Percentiles rank a stretch among this genome's conserved stretches.
Evolutionary conservation across 2,329 filamentous ascomycete genomes (phyloP).

Genomic region (Monilinia fructigena): DNA sequence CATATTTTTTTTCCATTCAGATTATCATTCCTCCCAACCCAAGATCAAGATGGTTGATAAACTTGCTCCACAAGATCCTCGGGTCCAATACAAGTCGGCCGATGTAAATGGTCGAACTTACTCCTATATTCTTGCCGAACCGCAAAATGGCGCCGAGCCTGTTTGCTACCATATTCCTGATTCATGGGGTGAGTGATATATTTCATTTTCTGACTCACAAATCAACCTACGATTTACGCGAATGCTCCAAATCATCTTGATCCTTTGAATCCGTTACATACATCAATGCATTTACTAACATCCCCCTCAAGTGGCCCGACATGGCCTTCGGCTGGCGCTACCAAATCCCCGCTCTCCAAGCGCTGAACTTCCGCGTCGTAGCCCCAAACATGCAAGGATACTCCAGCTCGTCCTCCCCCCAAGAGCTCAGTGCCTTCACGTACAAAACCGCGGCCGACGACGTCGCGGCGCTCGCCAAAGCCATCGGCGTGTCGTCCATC

Average conservation of each 20-base stretch:
- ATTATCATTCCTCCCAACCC: not conserved
- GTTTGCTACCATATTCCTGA: constrained; percentile 51
- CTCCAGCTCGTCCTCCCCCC: constrained; percentile 69
- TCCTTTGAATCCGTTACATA: not conserved
- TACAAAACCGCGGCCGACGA: constrained; percentile 72
- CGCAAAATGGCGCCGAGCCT: constrained; percentile 50
- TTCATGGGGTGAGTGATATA: constrained; percentile 48
- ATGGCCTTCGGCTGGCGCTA: constrained; percentile 82
- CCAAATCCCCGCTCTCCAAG: constrained; percentile 75
- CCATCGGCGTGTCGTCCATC: constrained; percentile 51
- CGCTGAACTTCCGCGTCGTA: constrained; percentile 74
- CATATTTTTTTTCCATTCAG: not conserved
- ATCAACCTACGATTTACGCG: not conserved
- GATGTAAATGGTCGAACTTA: constrained; percentile 69
- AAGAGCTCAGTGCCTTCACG: constrained; percentile 61
- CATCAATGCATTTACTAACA: not conserved
- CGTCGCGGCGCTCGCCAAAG: constrained; percentile 67
- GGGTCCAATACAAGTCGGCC: constrained; percentile 62
- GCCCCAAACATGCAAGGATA: constrained; percentile 87
- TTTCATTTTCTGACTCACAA: not conserved
- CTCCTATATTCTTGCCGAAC: constrained; percentile 51
- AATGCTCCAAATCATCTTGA: not conserved
- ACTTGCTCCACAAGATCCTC: constrained; percentile 63
- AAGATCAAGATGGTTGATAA: constrained; percentile 51
- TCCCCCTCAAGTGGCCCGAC: constrained; percentile 64